Evolutionary conservation across 129 eudicot species (phyloP).

Genomic region (Smallanthus sonchifolius): DNA sequence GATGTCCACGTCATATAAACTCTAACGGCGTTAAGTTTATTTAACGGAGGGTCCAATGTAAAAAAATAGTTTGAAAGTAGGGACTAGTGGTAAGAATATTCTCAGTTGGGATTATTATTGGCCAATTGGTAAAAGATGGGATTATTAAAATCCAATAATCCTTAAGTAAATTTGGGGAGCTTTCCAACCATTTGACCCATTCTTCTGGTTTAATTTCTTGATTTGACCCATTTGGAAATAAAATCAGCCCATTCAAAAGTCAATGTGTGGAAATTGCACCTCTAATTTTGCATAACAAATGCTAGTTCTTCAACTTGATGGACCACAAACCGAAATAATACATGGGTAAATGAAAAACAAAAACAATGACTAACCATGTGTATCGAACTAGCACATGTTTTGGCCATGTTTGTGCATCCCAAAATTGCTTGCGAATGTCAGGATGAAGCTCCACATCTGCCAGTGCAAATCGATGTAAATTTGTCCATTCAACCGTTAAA

Average conservation of each 20-base stretch:
- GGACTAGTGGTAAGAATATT: no score
- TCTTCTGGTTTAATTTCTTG: neutral
- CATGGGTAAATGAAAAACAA: neutral
- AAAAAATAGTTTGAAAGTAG: no score
- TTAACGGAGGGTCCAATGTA: no score
- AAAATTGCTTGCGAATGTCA: conserved; percentile 77
- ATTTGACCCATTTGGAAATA: neutral
- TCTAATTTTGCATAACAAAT: neutral
- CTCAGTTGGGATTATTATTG: no score
- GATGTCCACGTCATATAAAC: no score
- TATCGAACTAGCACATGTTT: conserved; percentile 92
- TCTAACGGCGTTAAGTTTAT: no score
- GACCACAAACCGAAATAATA: neutral
- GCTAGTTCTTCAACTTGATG: neutral
- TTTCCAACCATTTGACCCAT: neutral
- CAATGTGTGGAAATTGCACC: neutral
- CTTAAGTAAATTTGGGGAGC: neutral
- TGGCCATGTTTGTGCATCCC: conserved; percentile 96
- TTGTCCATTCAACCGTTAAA: neutral
- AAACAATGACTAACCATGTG: conserved; percentile 64
- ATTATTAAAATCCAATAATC: no score
- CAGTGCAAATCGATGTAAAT: neutral
- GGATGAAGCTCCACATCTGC: conserved; percentile 94
- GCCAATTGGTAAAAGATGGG: no score
- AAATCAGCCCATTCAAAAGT: neutral